Base-by-base conservation (phyloP, 2,329 filamentous ascomycete species). In the Beauveria medogensis region DNA sequence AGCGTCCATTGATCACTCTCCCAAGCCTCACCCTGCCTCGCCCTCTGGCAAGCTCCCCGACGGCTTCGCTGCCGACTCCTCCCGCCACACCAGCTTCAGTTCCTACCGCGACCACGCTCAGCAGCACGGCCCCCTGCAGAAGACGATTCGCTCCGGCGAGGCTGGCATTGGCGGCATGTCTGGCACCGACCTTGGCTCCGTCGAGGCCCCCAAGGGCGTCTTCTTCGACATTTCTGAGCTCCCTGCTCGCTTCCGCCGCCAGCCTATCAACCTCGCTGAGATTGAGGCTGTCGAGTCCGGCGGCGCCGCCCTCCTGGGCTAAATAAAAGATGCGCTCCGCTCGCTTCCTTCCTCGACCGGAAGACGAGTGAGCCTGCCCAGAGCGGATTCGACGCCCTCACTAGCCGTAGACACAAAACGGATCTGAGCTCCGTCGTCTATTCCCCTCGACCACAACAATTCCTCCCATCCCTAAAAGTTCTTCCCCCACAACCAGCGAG, bases 281-380 rank as follows among this genome's bases (percentile, higher is more conserved):
- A 99, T 99, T 63, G 94, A 97, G 75, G 92, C 92, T 24, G 84
- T 99, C 70, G 92, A 97, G 84, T 94, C 91, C 60, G 94, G 92
- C 60, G 94, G 94, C 61, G 94, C 93, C 40, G 76, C 81, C 41
- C 72, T 80, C 61, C 74, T 81, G 65, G 77, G 78, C 64, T 83
- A 73, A 69, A 65, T 62, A 28, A 63, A 30, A 16, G 4, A 28
- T n/a, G 12, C 43, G 10, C 40, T 20, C 22, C 24, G 57, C 57
- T 54, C 50, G 50, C 48, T 52, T 47, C 24, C 47, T 22, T 18
- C 37, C 30, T n/a, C 24, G 22, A 18, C 12, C 9, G 47, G 18
- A 26, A 37, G 24, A 59, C 24, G 22, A 59, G 56, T 28, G 56
- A 52, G 56, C 56, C 22, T 46, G 48, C 24, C 24, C 8, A 52